A percentile compares a stretch with the other conserved stretches of the same genome.
Conservation (phyloP, 2,329 filamentous ascomycete species). For the Cladosporium sp. region DNA sequence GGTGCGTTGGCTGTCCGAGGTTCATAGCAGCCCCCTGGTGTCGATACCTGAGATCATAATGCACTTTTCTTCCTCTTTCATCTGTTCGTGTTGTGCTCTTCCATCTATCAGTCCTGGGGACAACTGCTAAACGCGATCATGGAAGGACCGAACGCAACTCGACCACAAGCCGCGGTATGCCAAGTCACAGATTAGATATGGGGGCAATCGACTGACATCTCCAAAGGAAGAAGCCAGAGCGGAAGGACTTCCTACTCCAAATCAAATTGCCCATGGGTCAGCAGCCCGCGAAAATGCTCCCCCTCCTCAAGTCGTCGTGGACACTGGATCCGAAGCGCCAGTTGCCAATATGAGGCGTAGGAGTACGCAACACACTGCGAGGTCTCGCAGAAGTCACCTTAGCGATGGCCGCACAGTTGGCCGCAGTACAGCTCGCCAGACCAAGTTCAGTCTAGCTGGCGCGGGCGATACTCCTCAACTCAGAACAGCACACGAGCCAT, state of each 20-base stretch:
- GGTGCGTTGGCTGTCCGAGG: slow-evolving; percentile 12
- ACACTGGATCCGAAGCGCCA: slow-evolving; percentile 2
- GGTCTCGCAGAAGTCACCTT: slow-evolving; percentile 6
- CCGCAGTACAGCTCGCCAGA: slow-evolving; percentile 11
- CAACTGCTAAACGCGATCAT: not conserved
- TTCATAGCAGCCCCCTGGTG: not conserved
- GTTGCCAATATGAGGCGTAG: not conserved
- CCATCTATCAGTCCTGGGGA: not conserved
- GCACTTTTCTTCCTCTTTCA: not conserved
- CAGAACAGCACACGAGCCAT: slow-evolving; percentile 27
- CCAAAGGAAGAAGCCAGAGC: slow-evolving; percentile 13
- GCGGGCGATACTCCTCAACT: slow-evolving; percentile 25
- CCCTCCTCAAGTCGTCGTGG: not conserved
- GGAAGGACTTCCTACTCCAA: slow-evolving; percentile 10
- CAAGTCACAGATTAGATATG: not conserved
- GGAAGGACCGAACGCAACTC: slow-evolving; percentile 17
- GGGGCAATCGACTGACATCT: not conserved
- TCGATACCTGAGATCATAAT: not conserved
- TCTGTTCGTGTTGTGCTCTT: not conserved
- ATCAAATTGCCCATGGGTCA: slow-evolving; percentile 2
- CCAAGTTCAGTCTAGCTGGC: slow-evolving; percentile 25
- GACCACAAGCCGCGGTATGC: slow-evolving; percentile 11
- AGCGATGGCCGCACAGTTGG: slow-evolving; percentile 4
- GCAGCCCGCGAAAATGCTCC: slow-evolving; percentile 3
- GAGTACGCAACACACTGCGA: slow-evolving; percentile 3